These are phyloP conservation scores for Vigna trinervia DNA, from an alignment of 306 rosid species.

Conservation along the genomic window DNA sequence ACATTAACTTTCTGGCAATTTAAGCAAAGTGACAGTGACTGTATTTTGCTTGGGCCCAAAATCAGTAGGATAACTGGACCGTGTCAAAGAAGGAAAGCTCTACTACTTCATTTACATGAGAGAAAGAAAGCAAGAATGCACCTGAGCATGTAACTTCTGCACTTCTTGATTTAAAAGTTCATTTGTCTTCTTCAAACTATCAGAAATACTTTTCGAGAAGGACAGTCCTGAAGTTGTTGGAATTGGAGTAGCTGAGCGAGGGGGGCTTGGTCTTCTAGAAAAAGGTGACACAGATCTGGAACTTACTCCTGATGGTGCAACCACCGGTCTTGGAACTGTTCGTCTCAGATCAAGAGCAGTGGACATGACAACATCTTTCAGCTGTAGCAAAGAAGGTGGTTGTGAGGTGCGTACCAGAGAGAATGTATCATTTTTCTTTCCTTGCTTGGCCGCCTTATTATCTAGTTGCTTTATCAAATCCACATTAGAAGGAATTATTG, in stretches of 20 bases:
- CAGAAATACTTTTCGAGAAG: constrained; percentile 78
- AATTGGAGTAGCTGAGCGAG: constrained; percentile 95
- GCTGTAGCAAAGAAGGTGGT: constrained; percentile 78
- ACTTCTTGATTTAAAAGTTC: constrained; percentile 89
- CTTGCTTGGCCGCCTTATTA: constrained; percentile 95
- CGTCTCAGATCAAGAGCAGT: constrained; percentile 78
- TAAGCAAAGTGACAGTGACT: constrained; percentile 14
- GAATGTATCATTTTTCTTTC: constrained; percentile 87
- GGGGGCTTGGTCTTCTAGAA: constrained; percentile 92
- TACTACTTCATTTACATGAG: constrained; percentile 9
- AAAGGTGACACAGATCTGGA: constrained; percentile 92
- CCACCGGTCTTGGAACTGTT: constrained; percentile 74
- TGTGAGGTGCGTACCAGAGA: constrained; percentile 80
- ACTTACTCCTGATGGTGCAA: constrained; percentile 80
- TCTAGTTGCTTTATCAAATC: constrained; percentile 97
- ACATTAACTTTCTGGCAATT: constrained; percentile 26
- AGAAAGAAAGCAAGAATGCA: constrained; percentile 45
- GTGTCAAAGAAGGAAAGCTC: neutral
- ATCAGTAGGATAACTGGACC: neutral
- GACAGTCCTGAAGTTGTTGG: constrained; percentile 96
- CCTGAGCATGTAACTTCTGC: constrained; percentile 80
- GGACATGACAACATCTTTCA: constrained; percentile 86
- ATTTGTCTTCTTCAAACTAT: constrained; percentile 88
- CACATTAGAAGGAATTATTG: constrained; percentile 75
- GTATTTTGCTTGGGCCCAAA: neutral